Percentiles rank a stretch among this genome's conserved stretches.
phyloP scores from a whole-genome alignment of 148 eudicot genomes.

The Rhododendron williamsianum region DNA sequence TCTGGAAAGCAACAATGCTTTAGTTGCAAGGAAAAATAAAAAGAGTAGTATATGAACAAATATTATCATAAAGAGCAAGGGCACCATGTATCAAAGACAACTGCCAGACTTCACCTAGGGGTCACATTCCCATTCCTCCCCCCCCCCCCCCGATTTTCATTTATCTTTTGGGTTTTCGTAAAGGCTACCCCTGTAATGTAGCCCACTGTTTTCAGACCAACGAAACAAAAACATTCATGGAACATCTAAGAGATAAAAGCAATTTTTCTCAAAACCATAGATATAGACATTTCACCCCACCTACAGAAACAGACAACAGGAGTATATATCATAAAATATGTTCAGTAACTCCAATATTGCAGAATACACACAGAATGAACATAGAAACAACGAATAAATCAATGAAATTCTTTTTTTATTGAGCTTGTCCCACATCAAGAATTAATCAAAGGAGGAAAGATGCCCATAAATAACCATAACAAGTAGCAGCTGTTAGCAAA shows the following conservation, averaged over 20 bases:
- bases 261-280: neutral
- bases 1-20: slow-evolving; percentile 15
- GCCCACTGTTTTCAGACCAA: slow-evolving; percentile 1
- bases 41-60: neutral
- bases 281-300: neutral
- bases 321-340: neutral
- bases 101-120: neutral
- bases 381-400: neutral
- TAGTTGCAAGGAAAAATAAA: neutral
- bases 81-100: neutral
- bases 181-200: neutral
- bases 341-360: neutral
- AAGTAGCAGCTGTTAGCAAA: neutral
- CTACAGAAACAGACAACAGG: neutral
- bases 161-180: neutral
- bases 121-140: neutral
- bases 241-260: neutral
- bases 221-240: neutral
- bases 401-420: neutral
- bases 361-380: neutral
- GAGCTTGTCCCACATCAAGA: neutral
- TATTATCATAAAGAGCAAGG: neutral
- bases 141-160: neutral
- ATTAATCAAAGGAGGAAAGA: neutral
- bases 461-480: neutral